These are phyloP conservation scores for Penicillium macrosclerotiorum DNA, from an alignment of 495 filamentous ascomycete genomes.

Conservation along the genomic window DNA sequence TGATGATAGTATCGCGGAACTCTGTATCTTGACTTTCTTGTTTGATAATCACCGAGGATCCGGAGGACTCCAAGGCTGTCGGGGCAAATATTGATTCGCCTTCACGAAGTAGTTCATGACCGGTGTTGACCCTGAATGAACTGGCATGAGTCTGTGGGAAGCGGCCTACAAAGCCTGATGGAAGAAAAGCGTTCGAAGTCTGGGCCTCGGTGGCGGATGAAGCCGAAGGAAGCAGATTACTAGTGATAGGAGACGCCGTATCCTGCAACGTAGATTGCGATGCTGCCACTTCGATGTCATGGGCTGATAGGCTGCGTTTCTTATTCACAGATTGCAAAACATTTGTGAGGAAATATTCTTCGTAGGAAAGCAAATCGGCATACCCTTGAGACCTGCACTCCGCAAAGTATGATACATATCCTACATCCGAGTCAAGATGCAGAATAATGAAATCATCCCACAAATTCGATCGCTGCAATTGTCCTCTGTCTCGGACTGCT, in stretches of 20 bases:
- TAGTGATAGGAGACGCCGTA: background rate
- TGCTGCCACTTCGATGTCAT: constrained; percentile 29
- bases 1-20: background rate
- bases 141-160: constrained; percentile 29
- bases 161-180: constrained; percentile 28
- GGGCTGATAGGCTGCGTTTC: constrained; percentile 34
- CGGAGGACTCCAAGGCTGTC: background rate
- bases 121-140: constrained; percentile 20
- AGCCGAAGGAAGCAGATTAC: background rate
- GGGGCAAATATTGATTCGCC: too few relatives aligned
- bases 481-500: constrained; percentile 36
- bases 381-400: constrained; percentile 14
- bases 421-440: constrained; percentile 37
- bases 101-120: too few relatives aligned
- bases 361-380: constrained; percentile 26
- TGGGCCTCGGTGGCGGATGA: background rate
- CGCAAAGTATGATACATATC: constrained; percentile 36
- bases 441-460: constrained; percentile 69
- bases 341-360: constrained; percentile 30
- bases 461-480: constrained; percentile 46
- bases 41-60: constrained; percentile 9
- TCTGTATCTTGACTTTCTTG: background rate
- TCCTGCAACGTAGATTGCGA: constrained; percentile 17
- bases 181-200: constrained; percentile 22
- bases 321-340: constrained; percentile 32